These are phyloP conservation scores for Ceratobasidium sp. DNA, from an alignment of 1,284 basidiomycete species.

Conservation along the genomic window DNA sequence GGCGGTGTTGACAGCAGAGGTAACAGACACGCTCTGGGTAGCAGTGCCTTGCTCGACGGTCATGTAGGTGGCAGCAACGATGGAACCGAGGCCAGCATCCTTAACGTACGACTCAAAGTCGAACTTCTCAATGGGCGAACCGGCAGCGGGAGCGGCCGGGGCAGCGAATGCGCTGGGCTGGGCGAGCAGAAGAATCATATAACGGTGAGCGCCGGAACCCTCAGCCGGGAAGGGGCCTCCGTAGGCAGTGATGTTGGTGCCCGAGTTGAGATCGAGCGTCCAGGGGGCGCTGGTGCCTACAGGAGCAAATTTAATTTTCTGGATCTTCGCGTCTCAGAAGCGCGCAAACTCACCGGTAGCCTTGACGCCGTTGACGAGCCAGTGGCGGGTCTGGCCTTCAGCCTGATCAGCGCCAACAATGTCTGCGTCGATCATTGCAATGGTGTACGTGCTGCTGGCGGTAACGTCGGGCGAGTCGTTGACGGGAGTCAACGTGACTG, in stretches of 20 bases:
- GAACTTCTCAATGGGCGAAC: conserved; percentile 54
- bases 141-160: conserved; percentile 39
- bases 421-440: conserved; percentile 77
- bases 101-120: conserved; percentile 64
- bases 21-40: conserved; percentile 64
- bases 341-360: conserved; percentile 56
- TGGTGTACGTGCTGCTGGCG: conserved; percentile 65
- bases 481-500: conserved; percentile 60
- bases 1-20: conserved; percentile 70
- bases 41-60: conserved; percentile 75
- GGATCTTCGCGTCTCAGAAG: background rate
- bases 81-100: conserved; percentile 64
- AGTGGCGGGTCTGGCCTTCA: conserved; percentile 74
- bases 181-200: conserved; percentile 47
- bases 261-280: conserved; percentile 62
- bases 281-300: conserved; percentile 51
- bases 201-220: conserved; percentile 78
- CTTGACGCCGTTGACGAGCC: conserved; percentile 77
- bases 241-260: conserved; percentile 71
- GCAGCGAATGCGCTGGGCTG: conserved; percentile 46
- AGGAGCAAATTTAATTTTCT: conserved; percentile 11
- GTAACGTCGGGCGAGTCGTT: conserved; percentile 57
- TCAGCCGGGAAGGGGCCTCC: conserved; percentile 75
- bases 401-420: conserved; percentile 66
- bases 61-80: conserved; percentile 77